Evolutionary conservation across 768 basidiomycete species (phyloP), one percentile per base, ranked within the genome.

Genomic region (Sistotremastrum suecicum): DNA sequence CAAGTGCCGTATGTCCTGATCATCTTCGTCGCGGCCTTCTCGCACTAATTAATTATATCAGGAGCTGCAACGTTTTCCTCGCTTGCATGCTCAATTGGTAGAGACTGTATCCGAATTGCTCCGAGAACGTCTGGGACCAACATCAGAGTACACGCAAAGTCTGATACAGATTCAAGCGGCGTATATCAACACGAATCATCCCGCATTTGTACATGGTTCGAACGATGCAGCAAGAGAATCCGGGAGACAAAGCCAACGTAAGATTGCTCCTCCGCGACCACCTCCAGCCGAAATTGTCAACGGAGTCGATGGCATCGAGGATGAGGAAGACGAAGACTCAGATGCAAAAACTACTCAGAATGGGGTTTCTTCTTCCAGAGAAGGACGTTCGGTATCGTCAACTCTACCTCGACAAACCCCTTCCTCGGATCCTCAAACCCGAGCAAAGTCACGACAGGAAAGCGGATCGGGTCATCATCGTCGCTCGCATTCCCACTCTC

Each of bases 131-230:
- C 74, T 99, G 9, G 92, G 92, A 1, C 95, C 95, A 1, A 95
- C 95, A 0, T 90, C 88, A 2, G 85, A 91, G n/a, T 98, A 98
- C 61, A 83, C 92, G 0, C 85, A 89, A 53, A 91, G 87, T 57
- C 69, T 99, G 55, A 97, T 99, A 54, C 78, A 83, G 54, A 99
- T 99, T 42, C 95, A 99, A 63, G 90, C 90, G 1, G 92, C 95
- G 7, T 99, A 99, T 60, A 98, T 99, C 71, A 99, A 99, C 62
- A 98, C 92, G 47, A 98, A 98, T 61, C 95, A 99, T 60, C 95
- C 95, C 5, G 76, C 86, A 33, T 98, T 97, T 63, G 80, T 92
- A 47, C 70, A 82, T 12, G 83, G 85, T 7, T 84, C 85, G 34
- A 75, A 83, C 38, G 58, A 69, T 7, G 75, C 76, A 48, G 70